Base-by-base conservation (phyloP, 768 basidiomycete genomes). In the Termitomyces sp. region DNA sequence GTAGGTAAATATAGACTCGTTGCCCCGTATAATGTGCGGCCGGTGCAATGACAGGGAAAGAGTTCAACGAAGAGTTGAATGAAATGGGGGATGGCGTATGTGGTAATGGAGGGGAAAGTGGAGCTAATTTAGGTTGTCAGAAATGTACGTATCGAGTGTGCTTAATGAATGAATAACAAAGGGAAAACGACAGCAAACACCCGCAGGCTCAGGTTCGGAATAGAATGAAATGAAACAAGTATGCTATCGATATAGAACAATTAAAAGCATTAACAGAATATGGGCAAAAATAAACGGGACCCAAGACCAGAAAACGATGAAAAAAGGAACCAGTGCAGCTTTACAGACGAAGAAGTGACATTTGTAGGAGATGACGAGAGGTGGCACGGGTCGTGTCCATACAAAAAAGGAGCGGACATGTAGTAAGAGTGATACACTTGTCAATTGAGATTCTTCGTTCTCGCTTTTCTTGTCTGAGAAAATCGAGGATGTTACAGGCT, bases 351-450 rank as follows among this genome's bases (percentile, higher is more conserved):
- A 35, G 27, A 23, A 37, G 25, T 30, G 49, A 34, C 27, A 52
- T 9, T n/a, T n/a, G 30, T 42, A 30, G 34, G 23, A 40, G 37
- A 34, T 11, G 25, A 49, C 35, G 55, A 35, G 23, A 19, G 41
- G n/a, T 53, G 21, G 21, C 47, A 46, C 47, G 52, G 21, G 11
- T 9, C 12, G 7, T 57, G 56, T 49, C 47, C 47, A 44, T 44
- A 25, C 7, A 35, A 39, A 52, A 12, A 11, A 32, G 32, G 8
- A 16, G 2, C 5, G 43, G 4, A 39, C n/a, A 40, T 3, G 40
- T 44, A 42, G 23, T 39, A 51, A 40, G 44, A 47, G 39, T 42
- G 54, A 59, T 59, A 59, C 54, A 59, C 21, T 52, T 50, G 25
- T 28, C 50, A 39, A 28, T 51, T 14, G 37, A 28, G 37, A 51